Conservation (phyloP, 169 alveolate species). For the Cyclospora cayetanensis region DNA sequence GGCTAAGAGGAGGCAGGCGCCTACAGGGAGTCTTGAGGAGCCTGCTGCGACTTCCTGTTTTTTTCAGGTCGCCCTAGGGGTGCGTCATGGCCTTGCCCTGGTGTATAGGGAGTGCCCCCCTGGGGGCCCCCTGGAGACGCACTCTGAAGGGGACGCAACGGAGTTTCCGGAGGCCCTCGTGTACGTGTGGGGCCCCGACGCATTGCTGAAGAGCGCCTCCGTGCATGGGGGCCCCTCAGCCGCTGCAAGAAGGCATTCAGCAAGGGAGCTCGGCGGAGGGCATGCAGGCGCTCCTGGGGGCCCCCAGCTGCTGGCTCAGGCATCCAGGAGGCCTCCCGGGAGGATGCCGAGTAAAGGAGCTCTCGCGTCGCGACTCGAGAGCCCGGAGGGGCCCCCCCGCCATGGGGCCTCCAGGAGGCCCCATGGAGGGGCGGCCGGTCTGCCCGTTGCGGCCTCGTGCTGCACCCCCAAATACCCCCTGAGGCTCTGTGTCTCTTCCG, state of each 20-base stretch:
- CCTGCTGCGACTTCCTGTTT: background rate
- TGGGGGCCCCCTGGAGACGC: too few relatives aligned
- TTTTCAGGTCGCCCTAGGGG: background rate
- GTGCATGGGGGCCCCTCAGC: background rate
- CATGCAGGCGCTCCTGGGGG: background rate
- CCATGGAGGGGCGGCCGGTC: background rate
- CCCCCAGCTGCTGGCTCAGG: background rate
- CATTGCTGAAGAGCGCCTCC: too few relatives aligned
- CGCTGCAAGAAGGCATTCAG: background rate
- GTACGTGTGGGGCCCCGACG: constrained; percentile 16
- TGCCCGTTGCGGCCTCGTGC: background rate
- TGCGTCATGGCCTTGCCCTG: background rate
- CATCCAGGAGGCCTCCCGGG: background rate
- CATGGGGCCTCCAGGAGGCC: background rate
- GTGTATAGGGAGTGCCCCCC: too few relatives aligned
- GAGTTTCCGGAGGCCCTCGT: background rate
- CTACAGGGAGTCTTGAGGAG: too few relatives aligned
- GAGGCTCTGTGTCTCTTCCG: constrained; percentile 4
- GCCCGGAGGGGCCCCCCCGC: background rate
- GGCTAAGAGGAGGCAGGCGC: too few relatives aligned
- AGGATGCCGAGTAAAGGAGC: background rate
- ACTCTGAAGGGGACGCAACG: background rate
- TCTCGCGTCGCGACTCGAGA: background rate
- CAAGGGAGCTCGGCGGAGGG: background rate
- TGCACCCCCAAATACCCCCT: background rate